phyloP scores from a whole-genome alignment of 1,284 basidiomycete genomes.

The Tylopilus sp. region DNA sequence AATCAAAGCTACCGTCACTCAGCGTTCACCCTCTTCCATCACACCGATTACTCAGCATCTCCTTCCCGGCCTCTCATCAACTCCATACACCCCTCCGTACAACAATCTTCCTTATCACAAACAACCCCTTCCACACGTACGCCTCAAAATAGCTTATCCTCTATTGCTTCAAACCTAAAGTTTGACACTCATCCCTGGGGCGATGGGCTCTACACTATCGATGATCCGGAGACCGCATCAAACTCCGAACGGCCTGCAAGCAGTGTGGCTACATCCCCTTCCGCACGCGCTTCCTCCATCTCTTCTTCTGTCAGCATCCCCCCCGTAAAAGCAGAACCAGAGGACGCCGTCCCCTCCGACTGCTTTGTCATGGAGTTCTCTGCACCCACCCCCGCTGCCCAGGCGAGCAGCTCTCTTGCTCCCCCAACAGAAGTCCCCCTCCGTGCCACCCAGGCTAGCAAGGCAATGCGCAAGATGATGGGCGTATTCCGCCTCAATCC shows the following conservation, averaged over 20 bases:
- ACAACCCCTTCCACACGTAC: slow-evolving; percentile 6
- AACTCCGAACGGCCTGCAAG: slow-evolving; percentile 36
- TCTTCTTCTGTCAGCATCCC: slow-evolving; percentile 26
- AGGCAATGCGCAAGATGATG: slow-evolving; percentile 70
- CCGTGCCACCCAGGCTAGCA: slow-evolving; percentile 64
- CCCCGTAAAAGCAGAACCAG: slow-evolving; percentile 33
- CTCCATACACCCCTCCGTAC: slow-evolving; percentile 13
- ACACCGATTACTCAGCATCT: slow-evolving; percentile 20
- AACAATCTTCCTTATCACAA: slow-evolving; percentile 14
- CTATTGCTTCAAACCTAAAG: slow-evolving; percentile 14
- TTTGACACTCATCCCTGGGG: slow-evolving; percentile 29
- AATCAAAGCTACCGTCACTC: slow-evolving; percentile 27
- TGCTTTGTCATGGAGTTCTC: slow-evolving; percentile 39
- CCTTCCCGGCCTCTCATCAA: slow-evolving; percentile 23
- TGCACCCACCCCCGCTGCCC: slow-evolving; percentile 28
- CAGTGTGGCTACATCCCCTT: slow-evolving; percentile 35
- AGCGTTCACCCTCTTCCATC: slow-evolving; percentile 19
- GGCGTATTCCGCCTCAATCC: slow-evolving; percentile 71
- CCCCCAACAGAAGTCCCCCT: slow-evolving; percentile 66
- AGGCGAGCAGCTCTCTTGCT: slow-evolving; percentile 38
- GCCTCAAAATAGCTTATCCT: slow-evolving; percentile 15
- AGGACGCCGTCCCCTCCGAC: slow-evolving; percentile 27
- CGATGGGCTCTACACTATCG: slow-evolving; percentile 33
- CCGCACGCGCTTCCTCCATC: slow-evolving; percentile 35
- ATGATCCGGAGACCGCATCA: slow-evolving; percentile 33